Conservation (phyloP, 306 rosid genomes). For the Cucurbita maxima region DNA sequence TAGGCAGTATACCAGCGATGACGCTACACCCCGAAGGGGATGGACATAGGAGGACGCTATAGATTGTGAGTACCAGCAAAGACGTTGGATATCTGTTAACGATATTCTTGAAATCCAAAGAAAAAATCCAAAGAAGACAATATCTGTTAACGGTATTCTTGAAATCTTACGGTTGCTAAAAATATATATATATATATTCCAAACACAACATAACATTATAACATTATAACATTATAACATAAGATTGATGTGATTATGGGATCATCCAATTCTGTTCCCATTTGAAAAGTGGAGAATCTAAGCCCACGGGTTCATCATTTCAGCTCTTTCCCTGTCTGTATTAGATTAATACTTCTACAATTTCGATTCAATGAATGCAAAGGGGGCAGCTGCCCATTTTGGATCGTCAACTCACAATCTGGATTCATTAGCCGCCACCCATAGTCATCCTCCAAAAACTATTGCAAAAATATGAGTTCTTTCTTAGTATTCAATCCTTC, state of each 20-base stretch:
- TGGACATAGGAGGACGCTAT: too few species aligned
- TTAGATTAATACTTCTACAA: not conserved
- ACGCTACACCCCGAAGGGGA: too few species aligned
- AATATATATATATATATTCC: too few species aligned
- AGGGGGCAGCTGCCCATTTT: not conserved
- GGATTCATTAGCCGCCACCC: constrained; percentile 2
- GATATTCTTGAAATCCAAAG: too few species aligned
- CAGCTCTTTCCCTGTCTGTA: not conserved
- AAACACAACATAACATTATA: too few species aligned
- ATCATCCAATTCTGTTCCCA: not conserved
- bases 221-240: not conserved
- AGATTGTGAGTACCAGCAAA: too few species aligned
- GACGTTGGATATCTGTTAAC: too few species aligned
- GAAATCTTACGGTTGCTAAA: too few species aligned
- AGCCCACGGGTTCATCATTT: not conserved
- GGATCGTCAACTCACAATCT: not conserved
- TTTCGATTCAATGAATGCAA: not conserved
- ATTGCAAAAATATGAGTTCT: not conserved
- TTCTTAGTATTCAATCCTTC: not conserved
- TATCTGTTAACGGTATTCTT: too few species aligned
- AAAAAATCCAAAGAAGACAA: too few species aligned
- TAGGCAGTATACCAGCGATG: accelerated
- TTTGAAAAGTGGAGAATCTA: not conserved
- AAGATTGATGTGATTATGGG: not conserved
- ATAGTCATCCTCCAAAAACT: not conserved